These are phyloP conservation scores for Coniochaeta pulveracea DNA, from an alignment of 2,329 filamentous ascomycete species.

Conservation along the genomic window DNA sequence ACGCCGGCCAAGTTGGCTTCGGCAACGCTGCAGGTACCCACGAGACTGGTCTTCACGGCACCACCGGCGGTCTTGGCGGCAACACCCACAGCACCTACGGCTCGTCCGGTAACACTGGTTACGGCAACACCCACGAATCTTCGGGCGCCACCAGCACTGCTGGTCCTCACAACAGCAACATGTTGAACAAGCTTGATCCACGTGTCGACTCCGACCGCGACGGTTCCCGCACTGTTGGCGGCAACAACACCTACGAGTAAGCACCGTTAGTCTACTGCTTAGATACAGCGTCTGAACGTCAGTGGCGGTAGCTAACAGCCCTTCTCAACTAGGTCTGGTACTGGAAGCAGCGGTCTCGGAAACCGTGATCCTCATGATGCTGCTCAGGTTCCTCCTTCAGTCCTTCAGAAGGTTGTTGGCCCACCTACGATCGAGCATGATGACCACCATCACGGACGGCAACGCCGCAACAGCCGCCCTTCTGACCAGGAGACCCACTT, in stretches of 20 bases:
- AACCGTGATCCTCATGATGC: slow-evolving; percentile 40
- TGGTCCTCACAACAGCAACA: slow-evolving; percentile 39
- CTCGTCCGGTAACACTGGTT: slow-evolving; percentile 22
- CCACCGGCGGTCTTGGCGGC: slow-evolving; percentile 23
- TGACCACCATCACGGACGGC: slow-evolving; percentile 29
- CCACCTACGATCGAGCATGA: slow-evolving; percentile 32
- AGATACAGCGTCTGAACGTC: neutral
- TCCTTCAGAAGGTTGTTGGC: slow-evolving; percentile 34
- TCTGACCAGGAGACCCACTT: slow-evolving; percentile 38
- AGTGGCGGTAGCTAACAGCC: slow-evolving; percentile 3
- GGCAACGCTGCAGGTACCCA: slow-evolving; percentile 27
- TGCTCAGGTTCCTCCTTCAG: slow-evolving; percentile 44
- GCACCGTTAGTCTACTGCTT: slow-evolving; percentile 21
- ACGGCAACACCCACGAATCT: too few species aligned
- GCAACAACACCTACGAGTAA: slow-evolving; percentile 37
- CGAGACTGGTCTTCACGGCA: slow-evolving; percentile 17
- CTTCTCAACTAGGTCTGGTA: slow-evolving; percentile 6
- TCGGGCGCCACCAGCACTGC: slow-evolving; percentile 34
- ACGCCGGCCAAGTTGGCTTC: slow-evolving; percentile 20
- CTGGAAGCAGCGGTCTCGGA: slow-evolving; percentile 7
- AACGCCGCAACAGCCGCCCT: slow-evolving; percentile 30
- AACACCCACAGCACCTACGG: slow-evolving; percentile 22
- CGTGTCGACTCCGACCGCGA: slow-evolving; percentile 44
- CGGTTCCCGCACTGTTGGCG: slow-evolving; percentile 40
- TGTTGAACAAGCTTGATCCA: slow-evolving; percentile 43